Conservation (phyloP, 2,329 filamentous ascomycete species). For the Allantophomopsis lycopodina region DNA sequence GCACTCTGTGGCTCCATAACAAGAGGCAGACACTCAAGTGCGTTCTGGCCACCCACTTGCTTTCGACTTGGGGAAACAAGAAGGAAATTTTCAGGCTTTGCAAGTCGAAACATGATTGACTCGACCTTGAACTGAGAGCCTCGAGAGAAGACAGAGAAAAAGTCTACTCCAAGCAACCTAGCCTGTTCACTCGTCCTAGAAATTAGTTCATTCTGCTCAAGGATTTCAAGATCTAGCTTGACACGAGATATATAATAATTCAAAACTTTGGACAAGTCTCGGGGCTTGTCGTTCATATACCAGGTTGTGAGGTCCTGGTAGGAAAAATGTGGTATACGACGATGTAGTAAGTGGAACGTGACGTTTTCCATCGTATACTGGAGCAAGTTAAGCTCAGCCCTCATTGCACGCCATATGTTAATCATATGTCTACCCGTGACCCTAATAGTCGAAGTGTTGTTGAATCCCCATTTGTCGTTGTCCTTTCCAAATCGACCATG, state of each 20-base stretch:
- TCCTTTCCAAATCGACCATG: constrained; percentile 79
- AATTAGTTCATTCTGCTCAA: constrained; percentile 82
- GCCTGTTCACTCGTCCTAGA: constrained; percentile 89
- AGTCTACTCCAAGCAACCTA: constrained; percentile 83
- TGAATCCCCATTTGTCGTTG: constrained; percentile 84
- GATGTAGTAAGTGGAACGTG: constrained; percentile 78
- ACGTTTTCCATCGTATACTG: constrained; percentile 98
- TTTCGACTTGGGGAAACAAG: constrained; percentile 80
- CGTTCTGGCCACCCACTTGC: constrained; percentile 89
- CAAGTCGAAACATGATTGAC: constrained; percentile 96
- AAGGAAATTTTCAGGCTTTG: constrained; percentile 90
- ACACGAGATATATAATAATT: constrained; percentile 67
- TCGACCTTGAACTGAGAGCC: constrained; percentile 98
- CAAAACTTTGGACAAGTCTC: constrained; percentile 61
- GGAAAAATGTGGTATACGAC: constrained; percentile 76
- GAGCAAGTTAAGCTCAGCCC: constrained; percentile 76
- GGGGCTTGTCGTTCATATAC: constrained; percentile 57
- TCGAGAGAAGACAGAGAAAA: constrained; percentile 88
- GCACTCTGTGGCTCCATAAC: constrained; percentile 97
- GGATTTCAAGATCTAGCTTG: constrained; percentile 74
- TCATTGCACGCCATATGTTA: constrained; percentile 95
- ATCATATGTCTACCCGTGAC: constrained; percentile 94
- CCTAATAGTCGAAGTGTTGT: constrained; percentile 79
- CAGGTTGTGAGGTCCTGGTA: constrained; percentile 69
- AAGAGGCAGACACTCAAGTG: constrained; percentile 81